Evolutionary conservation across 2,329 filamentous ascomycete genomes (phyloP).

Genomic region (Botryotinia globosa): DNA sequence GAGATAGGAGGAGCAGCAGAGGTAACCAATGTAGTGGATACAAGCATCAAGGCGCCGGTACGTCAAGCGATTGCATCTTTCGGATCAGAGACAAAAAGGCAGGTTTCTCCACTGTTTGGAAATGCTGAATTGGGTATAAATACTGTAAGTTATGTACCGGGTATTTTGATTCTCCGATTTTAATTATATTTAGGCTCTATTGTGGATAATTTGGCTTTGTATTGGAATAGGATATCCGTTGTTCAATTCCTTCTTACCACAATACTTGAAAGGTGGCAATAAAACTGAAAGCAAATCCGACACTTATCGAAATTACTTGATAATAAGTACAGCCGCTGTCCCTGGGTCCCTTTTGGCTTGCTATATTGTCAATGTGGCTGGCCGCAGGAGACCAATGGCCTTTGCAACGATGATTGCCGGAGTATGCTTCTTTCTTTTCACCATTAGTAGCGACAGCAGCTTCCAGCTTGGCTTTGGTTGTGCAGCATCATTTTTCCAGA

Average conservation of each 20-base stretch:
- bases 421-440: constrained; percentile 68
- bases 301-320: constrained; percentile 78
- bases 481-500: constrained; percentile 68
- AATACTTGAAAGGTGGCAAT: constrained; percentile 67
- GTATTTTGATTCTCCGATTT: too few relatives aligned
- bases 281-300: constrained; percentile 42
- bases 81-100: constrained; percentile 50
- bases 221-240: constrained; percentile 86
- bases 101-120: constrained; percentile 64
- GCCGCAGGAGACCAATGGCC: constrained; percentile 71
- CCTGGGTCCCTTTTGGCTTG: constrained; percentile 74
- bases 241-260: constrained; percentile 87
- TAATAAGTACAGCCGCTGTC: constrained; percentile 73
- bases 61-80: constrained; percentile 58
- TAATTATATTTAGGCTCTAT: constrained; percentile 38
- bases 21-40: constrained; percentile 14
- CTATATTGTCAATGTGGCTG: constrained; percentile 67
- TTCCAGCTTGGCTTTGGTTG: constrained; percentile 65
- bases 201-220: constrained; percentile 79
- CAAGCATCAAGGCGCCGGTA: constrained; percentile 28
- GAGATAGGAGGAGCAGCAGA: constrained; percentile 47
- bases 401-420: constrained; percentile 65
- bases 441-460: constrained; percentile 52
- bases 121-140: constrained; percentile 51
- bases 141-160: constrained; percentile 38